Percentiles rank a stretch among this genome's conserved stretches.
Evolutionary conservation across 345 rosid genomes (phyloP).

Genomic region (Eutrema heterophyllum): DNA sequence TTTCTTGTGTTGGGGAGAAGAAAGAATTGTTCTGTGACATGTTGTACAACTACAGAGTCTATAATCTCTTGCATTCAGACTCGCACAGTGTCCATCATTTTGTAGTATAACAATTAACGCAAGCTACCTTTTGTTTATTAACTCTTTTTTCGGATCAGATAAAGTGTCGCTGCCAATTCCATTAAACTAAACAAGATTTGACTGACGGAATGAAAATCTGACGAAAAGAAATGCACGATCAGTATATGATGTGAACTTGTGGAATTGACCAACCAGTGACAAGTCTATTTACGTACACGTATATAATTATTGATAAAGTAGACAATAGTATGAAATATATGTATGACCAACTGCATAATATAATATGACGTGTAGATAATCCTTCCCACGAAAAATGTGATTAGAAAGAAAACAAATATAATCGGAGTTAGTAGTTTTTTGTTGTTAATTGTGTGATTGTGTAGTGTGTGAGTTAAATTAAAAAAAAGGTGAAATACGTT

Average conservation of each 20-base stretch:
- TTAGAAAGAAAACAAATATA: neutral
- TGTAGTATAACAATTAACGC: slow-evolving; percentile 3
- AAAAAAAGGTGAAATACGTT: neutral
- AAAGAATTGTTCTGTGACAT: slow-evolving; percentile 3
- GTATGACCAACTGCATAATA: slow-evolving; percentile 25
- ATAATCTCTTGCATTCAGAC: slow-evolving; percentile 12
- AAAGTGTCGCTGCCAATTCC: neutral
- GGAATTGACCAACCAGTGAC: slow-evolving; percentile 4
- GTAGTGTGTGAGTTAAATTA: neutral
- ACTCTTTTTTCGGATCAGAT: neutral
- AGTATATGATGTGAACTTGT: neutral
- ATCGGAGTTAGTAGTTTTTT: neutral
- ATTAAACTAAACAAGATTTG: neutral
- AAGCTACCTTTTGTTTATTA: neutral
- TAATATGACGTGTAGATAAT: slow-evolving; percentile 4
- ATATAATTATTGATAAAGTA: slow-evolving; percentile 8
- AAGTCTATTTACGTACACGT: neutral
- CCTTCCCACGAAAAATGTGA: neutral
- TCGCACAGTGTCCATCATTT: slow-evolving; percentile 3
- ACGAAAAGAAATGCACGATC: slow-evolving; percentile 1
- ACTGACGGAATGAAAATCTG: neutral
- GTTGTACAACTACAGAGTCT: slow-evolving; percentile 25
- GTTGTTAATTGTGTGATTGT: neutral
- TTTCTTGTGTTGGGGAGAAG: neutral
- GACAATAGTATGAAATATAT: slow-evolving; percentile 3